These are phyloP conservation scores for Solanum neorickii DNA, from an alignment of 257 asterid genomes.

Conservation along the genomic window DNA sequence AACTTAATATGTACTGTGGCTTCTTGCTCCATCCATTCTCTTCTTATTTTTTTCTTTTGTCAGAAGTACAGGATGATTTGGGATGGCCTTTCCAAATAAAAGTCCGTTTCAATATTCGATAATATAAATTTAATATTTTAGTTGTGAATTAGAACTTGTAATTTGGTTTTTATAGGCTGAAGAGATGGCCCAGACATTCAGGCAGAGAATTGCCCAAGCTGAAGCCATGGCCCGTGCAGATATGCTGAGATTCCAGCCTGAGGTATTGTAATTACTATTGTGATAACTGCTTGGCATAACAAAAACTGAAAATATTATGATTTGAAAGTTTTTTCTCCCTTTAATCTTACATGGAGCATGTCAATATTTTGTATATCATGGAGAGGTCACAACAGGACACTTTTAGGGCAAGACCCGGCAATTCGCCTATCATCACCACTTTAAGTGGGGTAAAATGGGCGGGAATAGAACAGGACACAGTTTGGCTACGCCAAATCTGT, in stretches of 20 bases:
- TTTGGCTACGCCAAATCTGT: not conserved
- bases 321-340: not conserved
- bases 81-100: not conserved
- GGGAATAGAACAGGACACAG: not conserved
- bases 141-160: not conserved
- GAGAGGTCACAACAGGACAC: not conserved
- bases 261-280: constrained; percentile 29
- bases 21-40: not conserved
- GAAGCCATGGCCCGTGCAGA: constrained; percentile 99
- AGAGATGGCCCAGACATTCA: constrained; percentile 99
- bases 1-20: not conserved
- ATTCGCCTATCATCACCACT: not conserved
- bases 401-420: not conserved
- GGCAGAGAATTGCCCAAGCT: constrained; percentile 99
- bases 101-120: not conserved
- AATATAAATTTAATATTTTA: not conserved
- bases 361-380: not conserved
- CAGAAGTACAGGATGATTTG: not conserved
- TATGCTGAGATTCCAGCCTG: constrained; percentile 95
- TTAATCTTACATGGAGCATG: not conserved
- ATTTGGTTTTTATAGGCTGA: constrained; percentile 54
- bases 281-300: not conserved
- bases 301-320: not conserved
- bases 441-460: not conserved
- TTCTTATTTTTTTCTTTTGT: too few relatives aligned